phyloP scores from a whole-genome alignment of 2,329 filamentous ascomycete genomes.

The Alternaria gaisen region DNA sequence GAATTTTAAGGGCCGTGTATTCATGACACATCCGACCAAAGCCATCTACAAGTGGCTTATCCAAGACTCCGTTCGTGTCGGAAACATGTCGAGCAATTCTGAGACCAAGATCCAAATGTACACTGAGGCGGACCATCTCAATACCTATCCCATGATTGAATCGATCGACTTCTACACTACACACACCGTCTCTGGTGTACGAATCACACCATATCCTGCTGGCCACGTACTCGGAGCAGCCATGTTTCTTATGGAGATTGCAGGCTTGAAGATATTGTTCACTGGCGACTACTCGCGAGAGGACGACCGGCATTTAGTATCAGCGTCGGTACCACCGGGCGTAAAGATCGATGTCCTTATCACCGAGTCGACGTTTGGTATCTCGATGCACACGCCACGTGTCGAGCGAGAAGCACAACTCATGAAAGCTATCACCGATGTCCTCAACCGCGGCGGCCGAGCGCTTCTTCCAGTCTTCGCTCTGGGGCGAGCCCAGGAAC shows the following conservation, averaged over 20 bases:
- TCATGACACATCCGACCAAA: constrained; percentile 99
- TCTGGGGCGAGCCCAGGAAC: constrained; percentile 89
- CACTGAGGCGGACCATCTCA: constrained; percentile 93
- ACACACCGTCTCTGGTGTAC: constrained; percentile 94
- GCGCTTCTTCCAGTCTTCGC: constrained; percentile 96
- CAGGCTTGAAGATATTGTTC: constrained; percentile 94
- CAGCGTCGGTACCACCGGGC: constrained; percentile 85
- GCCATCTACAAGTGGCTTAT: constrained; percentile 99
- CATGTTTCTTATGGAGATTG: constrained; percentile 98
- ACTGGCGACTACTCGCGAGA: constrained; percentile 98
- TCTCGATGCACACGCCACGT: constrained; percentile 90
- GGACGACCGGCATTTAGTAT: constrained; percentile 93
- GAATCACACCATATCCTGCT: constrained; percentile 95
- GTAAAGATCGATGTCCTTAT: constrained; percentile 96
- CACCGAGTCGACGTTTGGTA: constrained; percentile 96
- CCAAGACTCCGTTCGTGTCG: constrained; percentile 93
- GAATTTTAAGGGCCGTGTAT: constrained; percentile 94
- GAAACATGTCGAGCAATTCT: constrained; percentile 70
- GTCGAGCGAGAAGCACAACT: constrained; percentile 90
- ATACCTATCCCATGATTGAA: constrained; percentile 92
- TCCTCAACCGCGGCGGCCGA: constrained; percentile 89
- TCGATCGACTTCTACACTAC: constrained; percentile 99
- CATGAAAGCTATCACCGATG: constrained; percentile 93
- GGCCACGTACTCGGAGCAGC: constrained; percentile 97
- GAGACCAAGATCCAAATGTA: constrained; percentile 77